Base-by-base conservation (phyloP, 179 eudicot genomes). In the Silene coronaria region DNA sequence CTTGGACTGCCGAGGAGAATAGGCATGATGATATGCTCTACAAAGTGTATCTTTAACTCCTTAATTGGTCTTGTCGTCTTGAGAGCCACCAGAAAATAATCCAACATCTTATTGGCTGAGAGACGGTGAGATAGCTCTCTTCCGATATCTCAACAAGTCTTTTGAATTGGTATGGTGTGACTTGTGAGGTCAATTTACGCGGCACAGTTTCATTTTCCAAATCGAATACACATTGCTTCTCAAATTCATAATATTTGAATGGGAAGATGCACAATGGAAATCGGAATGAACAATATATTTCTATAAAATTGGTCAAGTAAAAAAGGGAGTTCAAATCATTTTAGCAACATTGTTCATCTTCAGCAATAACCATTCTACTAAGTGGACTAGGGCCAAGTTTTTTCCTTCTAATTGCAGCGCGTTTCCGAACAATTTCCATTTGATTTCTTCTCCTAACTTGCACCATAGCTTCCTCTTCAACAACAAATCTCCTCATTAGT, bases 381-480 rank as follows among this genome's bases (percentile, higher is more conserved):
- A 93, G 86, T 28, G 95, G 98, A 61, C 98, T 93, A 66, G 92
- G 95, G 36, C 98, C 97, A 81, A 93, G 84, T 27, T 75, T 91
- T 71, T 75, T 88, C 88, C 91, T 87, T 63, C 97, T 89, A 72
- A 77, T 48, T 6, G 80, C 71, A 81, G 86, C 85, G 76, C 94
- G 88, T 73, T 70, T 91, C 82, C 90, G 88, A 75, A 91, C 85
- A 59, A 89, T 78, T 61, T 93, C 97, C 97, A 91, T 91, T 66
- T 93, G 84, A 79, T 93, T 93, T 71, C 89, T 83, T 74, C 91
- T 88, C 65, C 87, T 86, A 19, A 84, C 87, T 79, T 91, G 94
- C 91, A 91, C 87, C 91, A 89, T 89, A 55, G 94, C 95, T 78
- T 89, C 96, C 63, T 93, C 98, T 68, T 84, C 97, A 60, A 91